Evolutionary conservation across 1,284 basidiomycete species (phyloP).

Genomic region (Puccinia polysora): DNA sequence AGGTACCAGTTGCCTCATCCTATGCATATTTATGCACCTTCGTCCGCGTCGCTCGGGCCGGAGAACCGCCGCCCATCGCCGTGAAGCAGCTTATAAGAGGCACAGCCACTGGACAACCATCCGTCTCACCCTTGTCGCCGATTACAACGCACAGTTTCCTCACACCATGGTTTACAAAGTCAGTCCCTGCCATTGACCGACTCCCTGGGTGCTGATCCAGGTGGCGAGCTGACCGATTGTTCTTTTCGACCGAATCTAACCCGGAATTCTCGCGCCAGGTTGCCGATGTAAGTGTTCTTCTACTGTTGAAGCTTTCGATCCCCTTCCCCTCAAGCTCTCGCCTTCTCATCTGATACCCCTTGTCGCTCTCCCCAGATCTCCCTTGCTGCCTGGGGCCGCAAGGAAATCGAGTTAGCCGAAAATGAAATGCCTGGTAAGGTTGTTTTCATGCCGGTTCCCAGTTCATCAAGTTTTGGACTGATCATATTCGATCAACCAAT

Average conservation of each 20-base stretch:
- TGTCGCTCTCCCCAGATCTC: conserved; percentile 30
- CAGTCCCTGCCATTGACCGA: neutral
- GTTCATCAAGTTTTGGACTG: neutral
- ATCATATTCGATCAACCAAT: neutral
- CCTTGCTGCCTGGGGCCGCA: conserved; percentile 75
- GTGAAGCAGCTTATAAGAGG: no score
- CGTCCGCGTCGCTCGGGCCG: no score
- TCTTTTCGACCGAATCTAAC: neutral
- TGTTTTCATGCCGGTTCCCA: neutral
- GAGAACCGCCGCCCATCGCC: no score
- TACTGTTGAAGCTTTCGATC: neutral
- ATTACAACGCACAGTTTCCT: no score
- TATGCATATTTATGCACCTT: no score
- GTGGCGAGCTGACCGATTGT: neutral
- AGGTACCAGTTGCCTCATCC: no score
- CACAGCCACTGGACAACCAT: no score
- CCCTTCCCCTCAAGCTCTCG: neutral
- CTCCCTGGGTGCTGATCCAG: neutral
- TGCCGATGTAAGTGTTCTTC: conserved; percentile 38
- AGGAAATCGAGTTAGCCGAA: conserved; percentile 96
- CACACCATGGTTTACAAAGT: conserved; percentile 42
- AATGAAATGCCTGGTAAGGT: conserved; percentile 43
- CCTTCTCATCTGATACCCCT: neutral
- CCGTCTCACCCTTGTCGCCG: no score
- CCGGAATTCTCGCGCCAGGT: conserved; percentile 13